Evolutionary conservation across 2,329 filamentous ascomycete genomes (phyloP).

Genomic region (Coleophoma eucalyptorum): DNA sequence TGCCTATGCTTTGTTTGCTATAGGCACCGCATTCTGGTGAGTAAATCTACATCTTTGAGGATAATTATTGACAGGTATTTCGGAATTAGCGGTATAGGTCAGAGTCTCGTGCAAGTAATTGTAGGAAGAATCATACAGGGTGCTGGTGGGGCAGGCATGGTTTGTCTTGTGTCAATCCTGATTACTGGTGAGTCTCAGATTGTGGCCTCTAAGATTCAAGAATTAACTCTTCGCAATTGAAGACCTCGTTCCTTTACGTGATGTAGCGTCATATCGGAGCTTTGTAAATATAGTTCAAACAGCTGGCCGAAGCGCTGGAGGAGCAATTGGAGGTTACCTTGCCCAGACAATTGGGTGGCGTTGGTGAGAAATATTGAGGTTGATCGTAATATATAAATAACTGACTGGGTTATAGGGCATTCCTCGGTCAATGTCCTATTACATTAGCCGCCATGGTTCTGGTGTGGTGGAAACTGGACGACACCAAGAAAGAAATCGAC

Average conservation of each 20-base stretch:
- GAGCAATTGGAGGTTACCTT: conserved; percentile 47
- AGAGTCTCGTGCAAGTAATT: not conserved
- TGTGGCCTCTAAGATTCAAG: not conserved
- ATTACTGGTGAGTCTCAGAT: not conserved
- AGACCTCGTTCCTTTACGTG: not conserved
- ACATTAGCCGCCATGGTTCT: conserved; percentile 45
- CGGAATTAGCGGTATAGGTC: not conserved
- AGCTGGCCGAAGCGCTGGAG: conserved; percentile 46
- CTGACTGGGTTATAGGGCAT: conserved; percentile 35
- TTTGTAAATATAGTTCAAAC: conserved; percentile 50
- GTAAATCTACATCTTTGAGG: not conserved
- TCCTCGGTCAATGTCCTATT: conserved; percentile 53
- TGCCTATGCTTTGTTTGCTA: not conserved
- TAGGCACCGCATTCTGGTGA: not conserved
- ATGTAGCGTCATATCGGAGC: conserved; percentile 33
- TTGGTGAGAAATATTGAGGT: conserved; percentile 33
- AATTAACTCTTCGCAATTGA: not conserved
- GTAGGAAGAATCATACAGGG: not conserved
- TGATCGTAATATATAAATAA: not conserved
- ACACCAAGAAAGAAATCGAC: not conserved
- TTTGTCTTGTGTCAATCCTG: not conserved
- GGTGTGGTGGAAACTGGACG: conserved; percentile 28
- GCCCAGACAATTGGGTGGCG: conserved; percentile 52
- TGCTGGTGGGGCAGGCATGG: not conserved
- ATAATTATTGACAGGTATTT: not conserved